A percentile compares a stretch with the other conserved stretches of the same genome.
phyloP scores from a whole-genome alignment of 495 filamentous ascomycete species.

The Neurospora pannonica region DNA sequence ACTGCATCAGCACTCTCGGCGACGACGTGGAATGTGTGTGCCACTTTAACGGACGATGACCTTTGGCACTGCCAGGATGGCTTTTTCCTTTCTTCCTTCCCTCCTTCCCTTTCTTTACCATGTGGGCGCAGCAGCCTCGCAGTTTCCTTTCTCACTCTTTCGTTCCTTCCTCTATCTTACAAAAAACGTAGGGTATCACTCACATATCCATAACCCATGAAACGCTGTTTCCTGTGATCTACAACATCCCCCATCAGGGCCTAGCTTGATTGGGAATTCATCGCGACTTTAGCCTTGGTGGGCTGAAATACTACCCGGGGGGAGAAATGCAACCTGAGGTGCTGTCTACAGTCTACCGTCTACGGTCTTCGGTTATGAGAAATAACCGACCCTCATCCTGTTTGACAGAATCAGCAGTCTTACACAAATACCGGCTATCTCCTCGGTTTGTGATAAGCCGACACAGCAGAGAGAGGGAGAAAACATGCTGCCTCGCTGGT shows the following conservation, averaged over 20 bases:
- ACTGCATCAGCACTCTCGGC: neutral
- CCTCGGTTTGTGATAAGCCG: neutral
- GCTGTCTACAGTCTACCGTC: neutral
- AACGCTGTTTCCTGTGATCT: neutral
- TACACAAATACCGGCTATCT: neutral
- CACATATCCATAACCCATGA: neutral
- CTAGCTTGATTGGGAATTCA: neutral
- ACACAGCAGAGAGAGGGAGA: neutral
- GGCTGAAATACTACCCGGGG: neutral
- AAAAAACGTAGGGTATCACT: neutral
- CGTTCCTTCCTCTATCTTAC: neutral
- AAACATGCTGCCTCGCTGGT: neutral
- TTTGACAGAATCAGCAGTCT: neutral
- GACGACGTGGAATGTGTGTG: neutral
- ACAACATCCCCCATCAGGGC: neutral
- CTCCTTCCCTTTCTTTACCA: neutral
- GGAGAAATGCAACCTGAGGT: neutral
- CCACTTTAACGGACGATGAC: neutral
- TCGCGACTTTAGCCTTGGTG: neutral
- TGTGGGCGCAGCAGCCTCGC: neutral
- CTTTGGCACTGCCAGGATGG: neutral
- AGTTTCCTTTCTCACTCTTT: neutral
- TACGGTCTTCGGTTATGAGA: neutral
- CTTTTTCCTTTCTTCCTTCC: neutral
- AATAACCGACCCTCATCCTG: neutral